Conservation (phyloP, 805 yeast genomes). For the Metschnikowia reukaufii region DNA sequence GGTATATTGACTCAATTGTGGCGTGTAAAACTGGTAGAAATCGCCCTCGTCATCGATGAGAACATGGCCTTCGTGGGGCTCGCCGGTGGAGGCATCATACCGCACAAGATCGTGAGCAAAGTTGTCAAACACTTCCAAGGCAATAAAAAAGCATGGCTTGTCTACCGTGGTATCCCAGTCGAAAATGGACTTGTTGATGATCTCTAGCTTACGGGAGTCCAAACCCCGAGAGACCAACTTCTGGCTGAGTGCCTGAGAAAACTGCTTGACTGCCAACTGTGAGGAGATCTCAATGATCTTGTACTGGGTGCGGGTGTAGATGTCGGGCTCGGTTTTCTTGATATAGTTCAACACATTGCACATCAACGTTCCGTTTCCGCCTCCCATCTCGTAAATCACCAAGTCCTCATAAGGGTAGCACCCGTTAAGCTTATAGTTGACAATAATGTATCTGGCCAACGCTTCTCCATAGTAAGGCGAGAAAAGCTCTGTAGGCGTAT, state of each 20-base stretch:
- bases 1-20: conserved; percentile 59
- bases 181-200: conserved; percentile 73
- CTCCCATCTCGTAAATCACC: conserved; percentile 83
- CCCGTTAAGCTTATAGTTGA: conserved; percentile 63
- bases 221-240: conserved; percentile 40
- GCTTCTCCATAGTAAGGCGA: conserved; percentile 86
- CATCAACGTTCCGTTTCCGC: conserved; percentile 89
- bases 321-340: conserved; percentile 62
- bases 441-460: conserved; percentile 73
- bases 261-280: conserved; percentile 60
- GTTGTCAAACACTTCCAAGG: conserved; percentile 81
- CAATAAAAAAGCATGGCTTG: conserved; percentile 75
- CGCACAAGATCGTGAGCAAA: conserved; percentile 79
- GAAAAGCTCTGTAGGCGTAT: conserved; percentile 85
- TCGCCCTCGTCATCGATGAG: conserved; percentile 71
- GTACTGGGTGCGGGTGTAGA: conserved; percentile 67
- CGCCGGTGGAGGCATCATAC: conserved; percentile 64
- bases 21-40: conserved; percentile 68
- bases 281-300: conserved; percentile 71
- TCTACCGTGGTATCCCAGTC: conserved; percentile 63
- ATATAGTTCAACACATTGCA: conserved; percentile 66
- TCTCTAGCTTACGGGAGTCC: conserved; percentile 57
- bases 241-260: conserved; percentile 32
- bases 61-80: conserved; percentile 78
- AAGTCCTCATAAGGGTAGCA: conserved; percentile 70